Evolutionary conservation across 441 rosid genomes (phyloP).

Genomic region (Aleurites moluccanus): DNA sequence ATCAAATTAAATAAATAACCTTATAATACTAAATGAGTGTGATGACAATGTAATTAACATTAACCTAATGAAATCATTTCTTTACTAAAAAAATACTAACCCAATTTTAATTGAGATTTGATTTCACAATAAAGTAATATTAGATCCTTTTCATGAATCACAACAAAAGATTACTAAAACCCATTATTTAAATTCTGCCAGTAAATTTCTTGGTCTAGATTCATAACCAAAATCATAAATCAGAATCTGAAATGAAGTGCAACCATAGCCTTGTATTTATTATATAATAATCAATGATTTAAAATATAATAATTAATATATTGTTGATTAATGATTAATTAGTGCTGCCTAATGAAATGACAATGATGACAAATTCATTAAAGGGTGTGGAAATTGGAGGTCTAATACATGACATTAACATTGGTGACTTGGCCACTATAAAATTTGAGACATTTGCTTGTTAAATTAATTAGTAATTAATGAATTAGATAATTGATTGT

Average conservation of each 20-base stretch:
- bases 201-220: not conserved
- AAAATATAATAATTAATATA: not conserved
- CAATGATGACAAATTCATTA: not conserved
- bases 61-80: no score
- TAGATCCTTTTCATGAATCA: not conserved
- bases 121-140: not conserved
- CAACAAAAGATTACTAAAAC: not conserved
- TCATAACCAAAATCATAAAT: not conserved
- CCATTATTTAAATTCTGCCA: not conserved
- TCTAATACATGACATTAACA: not conserved
- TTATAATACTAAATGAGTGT: no score
- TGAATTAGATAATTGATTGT: no score
- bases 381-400: not conserved
- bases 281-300: not conserved
- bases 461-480: no score
- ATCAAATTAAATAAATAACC: no score
- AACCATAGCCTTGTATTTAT: constrained; percentile 19
- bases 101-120: no score
- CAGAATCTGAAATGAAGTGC: not conserved
- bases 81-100: no score
- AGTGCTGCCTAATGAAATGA: no score
- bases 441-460: no score
- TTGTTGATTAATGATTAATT: not conserved
- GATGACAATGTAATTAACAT: no score
- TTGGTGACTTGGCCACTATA: not conserved